Conservation (phyloP, 345 rosid species). For the Eucalyptus marginata region DNA sequence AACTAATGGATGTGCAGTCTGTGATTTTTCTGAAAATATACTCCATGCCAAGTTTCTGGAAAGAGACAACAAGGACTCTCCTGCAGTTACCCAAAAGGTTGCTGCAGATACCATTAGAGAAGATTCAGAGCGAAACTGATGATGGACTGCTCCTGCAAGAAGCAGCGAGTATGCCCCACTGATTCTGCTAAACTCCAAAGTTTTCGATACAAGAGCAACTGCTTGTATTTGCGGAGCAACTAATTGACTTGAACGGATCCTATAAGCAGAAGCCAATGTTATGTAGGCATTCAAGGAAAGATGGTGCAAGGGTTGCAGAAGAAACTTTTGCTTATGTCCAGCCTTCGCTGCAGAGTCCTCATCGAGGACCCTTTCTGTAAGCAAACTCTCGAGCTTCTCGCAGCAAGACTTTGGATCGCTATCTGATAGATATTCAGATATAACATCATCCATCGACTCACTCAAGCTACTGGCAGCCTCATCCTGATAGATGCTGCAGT, state of each 20-base stretch:
- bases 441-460: slow-evolving; percentile 35
- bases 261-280: slow-evolving; percentile 61
- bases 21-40: background rate
- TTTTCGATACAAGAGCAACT: slow-evolving; percentile 7
- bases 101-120: slow-evolving; percentile 47
- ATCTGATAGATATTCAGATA: slow-evolving; percentile 36
- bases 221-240: slow-evolving; percentile 2
- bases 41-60: slow-evolving; percentile 18
- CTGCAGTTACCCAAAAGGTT: slow-evolving; percentile 55
- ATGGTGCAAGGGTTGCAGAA: slow-evolving; percentile 53
- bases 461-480: slow-evolving; percentile 19
- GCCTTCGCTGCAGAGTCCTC: background rate
- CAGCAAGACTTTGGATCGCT: slow-evolving; percentile 50
- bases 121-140: slow-evolving; percentile 33
- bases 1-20: background rate
- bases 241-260: slow-evolving; percentile 22
- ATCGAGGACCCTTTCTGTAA: slow-evolving; percentile 20
- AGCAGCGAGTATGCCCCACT: slow-evolving; percentile 69
- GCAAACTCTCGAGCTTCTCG: slow-evolving; percentile 45
- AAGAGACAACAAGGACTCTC: slow-evolving; percentile 47
- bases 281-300: slow-evolving; percentile 48
- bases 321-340: slow-evolving; percentile 7
- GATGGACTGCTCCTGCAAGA: slow-evolving; percentile 52
- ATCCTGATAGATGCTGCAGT: slow-evolving; percentile 8
- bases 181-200: slow-evolving; percentile 26